Base-by-base conservation (phyloP, 345 rosid genomes). In the Rhodamnia rubescens region DNA sequence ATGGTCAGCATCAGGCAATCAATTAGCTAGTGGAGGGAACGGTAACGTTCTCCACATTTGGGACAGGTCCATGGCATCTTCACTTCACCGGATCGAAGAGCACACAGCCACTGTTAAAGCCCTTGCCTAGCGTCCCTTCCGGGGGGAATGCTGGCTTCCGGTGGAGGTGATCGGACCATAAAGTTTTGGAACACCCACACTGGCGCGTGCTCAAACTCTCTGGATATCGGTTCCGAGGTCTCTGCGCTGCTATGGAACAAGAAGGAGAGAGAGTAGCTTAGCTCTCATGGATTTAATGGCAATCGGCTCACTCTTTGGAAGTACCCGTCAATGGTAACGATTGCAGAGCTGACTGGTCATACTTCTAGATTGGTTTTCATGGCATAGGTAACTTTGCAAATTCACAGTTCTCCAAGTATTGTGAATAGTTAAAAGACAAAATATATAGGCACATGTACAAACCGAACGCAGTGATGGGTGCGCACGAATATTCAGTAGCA, bases 141-240 rank as follows among this genome's bases (percentile, higher is more conserved):
- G 40, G 40, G 40, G 40, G 40, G 40, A 36, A 36, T 36, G 40
- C 40, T 36, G 40, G 40, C 40, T 36, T 36, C 40, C 40, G 3
- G 40, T 36, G 40, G 40, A 36, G 40, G 40, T 36, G 40, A 36
- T 36, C 40, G 40, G 40, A 36, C 3, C 40, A 36, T 3, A 36
- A 36, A 88, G 86, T 91, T 91, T 59, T 89, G 92, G 91, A 91
- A 89, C 82, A 87, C 91, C 3, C 89, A 89, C 85, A 91, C 92
- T 0, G 92, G 92, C 14, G 87, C 88, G 20, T 91, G 92, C 88
- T 87, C 89, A 88, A 91, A 91, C 81, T 88, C 92, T 1, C 88
- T 91, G 42, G 91, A 89, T 57, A 91, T 90, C 4, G 92, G 91
- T 36, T 91, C 91, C 27, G 89, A 91, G 56, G 92, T 91, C 42